Conservation (phyloP, 148 eudicot genomes). For the Camellia granthamiana region DNA sequence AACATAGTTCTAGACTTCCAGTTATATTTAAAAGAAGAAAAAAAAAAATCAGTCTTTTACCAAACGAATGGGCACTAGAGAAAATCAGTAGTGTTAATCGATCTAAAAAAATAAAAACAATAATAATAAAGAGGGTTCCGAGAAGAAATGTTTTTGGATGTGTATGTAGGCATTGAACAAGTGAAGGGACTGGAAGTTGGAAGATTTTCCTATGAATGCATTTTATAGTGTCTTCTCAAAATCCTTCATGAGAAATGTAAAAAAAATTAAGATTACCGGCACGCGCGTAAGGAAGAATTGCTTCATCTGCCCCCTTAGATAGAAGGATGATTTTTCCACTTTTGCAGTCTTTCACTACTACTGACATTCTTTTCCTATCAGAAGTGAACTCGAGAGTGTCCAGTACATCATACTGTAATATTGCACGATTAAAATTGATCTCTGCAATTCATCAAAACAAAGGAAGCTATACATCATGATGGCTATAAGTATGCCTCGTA, state of each 20-base stretch:
- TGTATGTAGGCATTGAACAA: too few species aligned
- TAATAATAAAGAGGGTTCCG: neutral
- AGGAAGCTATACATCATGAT: conserved; percentile 2
- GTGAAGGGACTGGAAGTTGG: too few species aligned
- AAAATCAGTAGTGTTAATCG: neutral
- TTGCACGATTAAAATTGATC: conserved; percentile 55
- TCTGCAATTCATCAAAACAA: conserved; percentile 48
- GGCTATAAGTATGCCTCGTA: neutral
- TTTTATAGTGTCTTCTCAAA: neutral
- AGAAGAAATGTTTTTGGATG: neutral
- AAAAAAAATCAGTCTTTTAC: too few species aligned
- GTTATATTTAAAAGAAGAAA: too few species aligned
- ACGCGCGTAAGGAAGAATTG: conserved; percentile 67
- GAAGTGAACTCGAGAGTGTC: conserved; percentile 95
- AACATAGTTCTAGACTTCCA: too few species aligned
- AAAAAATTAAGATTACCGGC: conserved; percentile 47
- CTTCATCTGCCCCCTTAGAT: conserved; percentile 99
- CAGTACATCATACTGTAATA: conserved; percentile 64
- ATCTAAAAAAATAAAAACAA: neutral
- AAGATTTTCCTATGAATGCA: neutral
- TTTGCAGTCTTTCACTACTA: conserved; percentile 67
- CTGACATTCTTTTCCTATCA: conserved; percentile 97
- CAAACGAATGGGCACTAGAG: neutral
- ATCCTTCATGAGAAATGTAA: neutral
- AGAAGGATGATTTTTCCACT: conserved; percentile 72